Base-by-base conservation (phyloP, 768 basidiomycete genomes). In the Neoboletus brunneissimus region DNA sequence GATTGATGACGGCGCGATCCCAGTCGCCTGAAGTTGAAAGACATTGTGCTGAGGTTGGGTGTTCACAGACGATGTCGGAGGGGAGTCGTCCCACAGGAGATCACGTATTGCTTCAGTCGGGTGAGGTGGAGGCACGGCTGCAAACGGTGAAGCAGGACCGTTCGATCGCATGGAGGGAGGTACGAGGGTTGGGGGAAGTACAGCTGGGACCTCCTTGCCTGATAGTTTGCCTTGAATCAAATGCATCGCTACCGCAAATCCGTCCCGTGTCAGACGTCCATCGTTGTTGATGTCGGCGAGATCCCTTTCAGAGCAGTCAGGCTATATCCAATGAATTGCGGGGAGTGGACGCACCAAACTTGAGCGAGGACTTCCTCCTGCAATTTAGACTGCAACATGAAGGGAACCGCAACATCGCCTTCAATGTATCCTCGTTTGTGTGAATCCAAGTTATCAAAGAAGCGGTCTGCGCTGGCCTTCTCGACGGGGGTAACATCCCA, bases 181-280 rank as follows among this genome's bases (percentile, higher is more conserved):
- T 7, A 97, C 70, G 45, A 98, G 77, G 34, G 85, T 81, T 37
- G 71, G 73, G 5, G 94, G 92, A 29, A 99, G 76, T n/a, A 72
- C 68, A 0, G 77, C 64, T 0, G 93, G 92, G 44, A 97, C 73
- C 3, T 89, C 87, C 58, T 83, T 84, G 18, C 96, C 94, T 8
- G 82, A 79, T 10, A 97, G 74, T 71, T 88, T 93, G 66, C 81
- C 82, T 72, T 91, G 90, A 64, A 99, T 98, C 35, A 99, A 81
- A 73, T 96, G 84, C 85, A 95, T 85, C 4, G 94, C 97, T 44
- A 98, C 88, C 9, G 97, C 96, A 71, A 99, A 98, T 15, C 94
- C 92, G 48, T 98, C 95, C 51, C 86, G 81, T 4, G 87, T 94
- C 47, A 99, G 78, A 53, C 79, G 82, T 2, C 97, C 97, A 54